Conservation (phyloP, 2,329 filamentous ascomycete genomes). For the Pezicula radicicola region DNA sequence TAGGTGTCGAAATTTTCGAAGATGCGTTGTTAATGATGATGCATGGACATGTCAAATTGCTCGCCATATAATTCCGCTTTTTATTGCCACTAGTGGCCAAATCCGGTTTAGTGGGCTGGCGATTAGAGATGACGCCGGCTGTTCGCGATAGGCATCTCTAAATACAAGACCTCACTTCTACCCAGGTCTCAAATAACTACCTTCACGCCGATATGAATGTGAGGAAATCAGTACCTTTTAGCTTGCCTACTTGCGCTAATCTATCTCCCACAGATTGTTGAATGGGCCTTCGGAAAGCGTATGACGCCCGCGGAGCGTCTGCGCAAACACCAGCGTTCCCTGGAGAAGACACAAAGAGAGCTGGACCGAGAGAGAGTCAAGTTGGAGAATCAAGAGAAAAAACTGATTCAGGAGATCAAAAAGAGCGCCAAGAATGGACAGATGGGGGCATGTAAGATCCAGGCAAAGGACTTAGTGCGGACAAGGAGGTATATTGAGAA, state of each 20-base stretch:
- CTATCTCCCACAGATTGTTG: constrained; percentile 68
- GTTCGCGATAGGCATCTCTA: not conserved
- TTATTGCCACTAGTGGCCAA: not conserved
- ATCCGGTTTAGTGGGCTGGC: no score
- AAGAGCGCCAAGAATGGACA: constrained; percentile 97
- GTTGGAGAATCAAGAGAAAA: constrained; percentile 98
- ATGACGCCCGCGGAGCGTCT: constrained; percentile 93
- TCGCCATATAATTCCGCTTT: not conserved
- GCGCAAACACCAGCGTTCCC: constrained; percentile 90
- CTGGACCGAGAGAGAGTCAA: constrained; percentile 93
- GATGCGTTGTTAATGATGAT: constrained; percentile 11
- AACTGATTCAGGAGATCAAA: constrained; percentile 92
- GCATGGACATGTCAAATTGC: constrained; percentile 1
- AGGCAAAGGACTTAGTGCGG: constrained; percentile 93
- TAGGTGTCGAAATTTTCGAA: constrained; percentile 5
- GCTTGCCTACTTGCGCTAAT: not conserved
- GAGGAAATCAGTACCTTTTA: constrained; percentile 19
- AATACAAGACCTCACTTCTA: not conserved
- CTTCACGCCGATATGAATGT: constrained; percentile 49
- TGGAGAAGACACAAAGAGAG: constrained; percentile 96
- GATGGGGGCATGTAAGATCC: constrained; percentile 97
- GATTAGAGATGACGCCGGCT: not conserved
- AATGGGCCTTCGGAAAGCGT: constrained; percentile 99
- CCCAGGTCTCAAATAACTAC: not conserved
- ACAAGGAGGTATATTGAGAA: constrained; percentile 95